phyloP scores from a whole-genome alignment of 176 grass and related monocot genomes.

The Alopecurus myosuroides region DNA sequence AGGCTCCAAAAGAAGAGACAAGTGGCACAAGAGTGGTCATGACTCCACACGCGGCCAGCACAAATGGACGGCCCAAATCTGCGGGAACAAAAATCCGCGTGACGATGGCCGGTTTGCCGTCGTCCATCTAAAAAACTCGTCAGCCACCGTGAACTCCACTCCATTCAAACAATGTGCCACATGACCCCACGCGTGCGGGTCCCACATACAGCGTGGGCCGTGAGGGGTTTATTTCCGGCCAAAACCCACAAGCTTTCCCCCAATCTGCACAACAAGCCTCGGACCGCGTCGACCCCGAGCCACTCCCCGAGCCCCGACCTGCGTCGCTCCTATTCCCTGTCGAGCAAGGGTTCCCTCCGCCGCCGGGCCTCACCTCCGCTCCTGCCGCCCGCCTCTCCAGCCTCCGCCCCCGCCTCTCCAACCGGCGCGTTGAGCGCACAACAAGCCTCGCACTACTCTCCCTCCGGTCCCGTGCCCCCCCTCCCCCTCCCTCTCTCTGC shows the following conservation, averaged over 20 bases:
- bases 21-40: not conserved
- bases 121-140: not conserved
- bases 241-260: not conserved
- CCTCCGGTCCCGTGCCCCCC: no score
- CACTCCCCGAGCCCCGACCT: no score
- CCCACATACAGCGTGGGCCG: not conserved
- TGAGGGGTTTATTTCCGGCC: not conserved
- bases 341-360: no score
- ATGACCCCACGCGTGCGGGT: not conserved
- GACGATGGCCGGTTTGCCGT: not conserved
- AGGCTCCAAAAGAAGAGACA: not conserved
- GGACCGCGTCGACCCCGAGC: no score
- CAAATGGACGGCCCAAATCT: not conserved
- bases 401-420: no score
- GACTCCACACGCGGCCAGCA: not conserved
- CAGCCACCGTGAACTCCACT: not conserved
- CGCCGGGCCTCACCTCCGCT: no score
- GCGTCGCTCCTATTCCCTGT: no score
- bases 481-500: no score
- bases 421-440: no score
- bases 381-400: no score
- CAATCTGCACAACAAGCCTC: no score
- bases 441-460: no score
- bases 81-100: accelerated
- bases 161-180: not conserved